A percentile compares a stretch with the other conserved stretches of the same genome.
phyloP scores from a whole-genome alignment of 306 rosid genomes.

The Acacia confusa region DNA sequence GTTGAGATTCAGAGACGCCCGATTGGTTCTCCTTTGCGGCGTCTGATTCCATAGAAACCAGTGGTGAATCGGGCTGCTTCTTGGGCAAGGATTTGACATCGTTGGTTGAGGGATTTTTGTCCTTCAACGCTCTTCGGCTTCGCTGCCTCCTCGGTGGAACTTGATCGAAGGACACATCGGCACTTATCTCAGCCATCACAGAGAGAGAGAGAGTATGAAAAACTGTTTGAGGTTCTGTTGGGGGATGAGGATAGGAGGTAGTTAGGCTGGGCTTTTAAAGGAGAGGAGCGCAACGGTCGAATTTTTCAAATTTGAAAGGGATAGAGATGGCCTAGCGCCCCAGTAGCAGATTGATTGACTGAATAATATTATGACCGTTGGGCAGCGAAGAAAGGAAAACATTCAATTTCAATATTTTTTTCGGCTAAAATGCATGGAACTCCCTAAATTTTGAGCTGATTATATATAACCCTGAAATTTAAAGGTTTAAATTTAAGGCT shows the following conservation, averaged over 20 bases:
- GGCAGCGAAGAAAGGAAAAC: not conserved
- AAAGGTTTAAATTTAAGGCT: no score
- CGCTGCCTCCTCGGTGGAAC: conserved; percentile 50
- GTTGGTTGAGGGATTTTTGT: conserved; percentile 48
- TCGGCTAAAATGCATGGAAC: no score
- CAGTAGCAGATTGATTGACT: not conserved
- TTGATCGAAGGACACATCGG: conserved; percentile 25
- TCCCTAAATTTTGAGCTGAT: no score
- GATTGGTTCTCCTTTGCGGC: conserved; percentile 47
- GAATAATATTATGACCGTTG: conserved; percentile 42
- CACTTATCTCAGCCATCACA: conserved; percentile 59
- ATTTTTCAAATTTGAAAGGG: conserved; percentile 55
- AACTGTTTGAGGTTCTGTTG: not conserved
- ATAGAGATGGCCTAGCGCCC: not conserved
- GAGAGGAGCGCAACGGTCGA: conserved; percentile 49
- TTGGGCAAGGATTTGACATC: conserved; percentile 39
- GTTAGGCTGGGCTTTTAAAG: conserved; percentile 25
- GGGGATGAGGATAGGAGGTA: not conserved
- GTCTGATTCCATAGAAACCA: conserved; percentile 3
- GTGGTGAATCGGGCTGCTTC: conserved; percentile 31
- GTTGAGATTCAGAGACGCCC: conserved; percentile 39
- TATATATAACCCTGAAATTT: no score
- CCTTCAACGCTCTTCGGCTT: conserved; percentile 66
- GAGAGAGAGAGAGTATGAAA: not conserved
- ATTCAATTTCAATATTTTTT: not conserved